Conservation (phyloP, 371 early-diverging fungal genomes). For the Mycotypha africana region DNA sequence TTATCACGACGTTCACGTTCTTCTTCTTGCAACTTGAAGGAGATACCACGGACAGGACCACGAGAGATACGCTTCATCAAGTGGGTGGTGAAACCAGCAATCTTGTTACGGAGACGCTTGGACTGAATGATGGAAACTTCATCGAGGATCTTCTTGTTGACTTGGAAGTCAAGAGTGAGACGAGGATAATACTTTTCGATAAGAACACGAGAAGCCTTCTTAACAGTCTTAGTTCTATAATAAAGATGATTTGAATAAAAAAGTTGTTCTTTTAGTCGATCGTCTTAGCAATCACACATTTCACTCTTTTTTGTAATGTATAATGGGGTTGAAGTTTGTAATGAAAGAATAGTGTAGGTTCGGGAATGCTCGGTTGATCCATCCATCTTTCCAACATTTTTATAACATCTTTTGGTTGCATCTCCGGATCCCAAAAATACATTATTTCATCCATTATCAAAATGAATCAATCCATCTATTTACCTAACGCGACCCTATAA, state of each 20-base stretch:
- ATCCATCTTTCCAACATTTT: slow-evolving; percentile 10
- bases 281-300: too few relatives aligned
- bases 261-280: background rate
- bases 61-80: slow-evolving; percentile 99
- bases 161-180: slow-evolving; percentile 99
- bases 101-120: slow-evolving; percentile 99
- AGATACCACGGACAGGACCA: slow-evolving; percentile 99
- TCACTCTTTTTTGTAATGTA: too few relatives aligned
- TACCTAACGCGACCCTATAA: slow-evolving; percentile 28
- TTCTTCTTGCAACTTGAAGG: slow-evolving; percentile 99
- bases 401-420: background rate
- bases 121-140: slow-evolving; percentile 98
- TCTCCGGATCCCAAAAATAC: too few relatives aligned
- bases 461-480: too few relatives aligned
- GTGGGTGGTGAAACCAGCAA: slow-evolving; percentile 99
- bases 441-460: too few relatives aligned
- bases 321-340: too few relatives aligned
- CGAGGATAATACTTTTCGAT: slow-evolving; percentile 99
- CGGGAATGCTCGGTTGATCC: background rate
- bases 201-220: slow-evolving; percentile 99
- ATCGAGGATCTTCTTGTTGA: slow-evolving; percentile 98
- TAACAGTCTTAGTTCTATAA: slow-evolving; percentile 94
- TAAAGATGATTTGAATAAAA: too few relatives aligned
- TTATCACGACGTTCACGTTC: slow-evolving; percentile 99
- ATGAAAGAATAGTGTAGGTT: background rate